Evolutionary conservation across 371 early-diverging fungal genomes (phyloP).

Genomic region (Gilbertella persicaria): DNA sequence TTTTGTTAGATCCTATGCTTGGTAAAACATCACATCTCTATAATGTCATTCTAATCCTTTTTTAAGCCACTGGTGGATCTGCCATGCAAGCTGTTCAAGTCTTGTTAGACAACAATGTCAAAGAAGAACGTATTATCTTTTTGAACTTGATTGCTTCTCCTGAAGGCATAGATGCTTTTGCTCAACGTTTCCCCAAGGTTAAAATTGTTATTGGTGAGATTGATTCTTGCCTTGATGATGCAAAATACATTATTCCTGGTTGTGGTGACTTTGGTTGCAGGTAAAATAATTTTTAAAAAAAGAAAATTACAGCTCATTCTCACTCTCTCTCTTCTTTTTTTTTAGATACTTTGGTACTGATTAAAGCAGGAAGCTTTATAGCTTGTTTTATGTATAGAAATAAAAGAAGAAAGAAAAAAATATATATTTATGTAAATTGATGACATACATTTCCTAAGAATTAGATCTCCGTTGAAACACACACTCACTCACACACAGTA

Average conservation of each 20-base stretch:
- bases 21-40: constrained; percentile 43
- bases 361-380: too few relatives aligned
- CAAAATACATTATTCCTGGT: constrained; percentile 91
- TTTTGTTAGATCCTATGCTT: constrained; percentile 93
- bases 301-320: not conserved
- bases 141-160: constrained; percentile 82
- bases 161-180: constrained; percentile 81
- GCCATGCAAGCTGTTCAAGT: constrained; percentile 92
- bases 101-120: constrained; percentile 82
- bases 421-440: too few relatives aligned
- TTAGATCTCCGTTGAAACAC: too few relatives aligned
- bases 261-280: constrained; percentile 92
- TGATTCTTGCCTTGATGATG: constrained; percentile 80
- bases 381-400: too few relatives aligned
- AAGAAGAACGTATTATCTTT: constrained; percentile 83
- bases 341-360: constrained; percentile 57
- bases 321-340: not conserved
- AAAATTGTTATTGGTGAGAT: constrained; percentile 87
- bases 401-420: too few relatives aligned
- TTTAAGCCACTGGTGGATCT: constrained; percentile 91
- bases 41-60: not conserved
- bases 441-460: too few relatives aligned
- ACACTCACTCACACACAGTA: too few relatives aligned
- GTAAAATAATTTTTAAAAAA: too few relatives aligned
- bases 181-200: constrained; percentile 72